Evolutionary conservation across 2,329 filamentous ascomycete genomes (phyloP).

Genomic region (Biscogniauxia marginata): DNA sequence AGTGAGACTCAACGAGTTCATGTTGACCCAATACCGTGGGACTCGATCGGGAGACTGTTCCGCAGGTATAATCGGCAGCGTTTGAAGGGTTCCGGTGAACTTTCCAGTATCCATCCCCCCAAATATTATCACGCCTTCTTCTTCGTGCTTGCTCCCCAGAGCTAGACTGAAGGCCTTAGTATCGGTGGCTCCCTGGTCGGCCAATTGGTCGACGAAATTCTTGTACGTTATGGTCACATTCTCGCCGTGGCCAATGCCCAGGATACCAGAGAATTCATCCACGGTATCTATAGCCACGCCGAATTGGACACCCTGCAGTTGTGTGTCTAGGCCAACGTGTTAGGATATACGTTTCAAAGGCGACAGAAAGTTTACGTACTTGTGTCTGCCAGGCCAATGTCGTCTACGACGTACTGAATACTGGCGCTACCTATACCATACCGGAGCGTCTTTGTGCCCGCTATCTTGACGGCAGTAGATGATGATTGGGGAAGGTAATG

Average conservation of each 20-base stretch:
- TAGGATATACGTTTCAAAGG: slow-evolving; percentile 1
- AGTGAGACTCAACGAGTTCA: slow-evolving; percentile 44
- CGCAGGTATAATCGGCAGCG: slow-evolving; percentile 59
- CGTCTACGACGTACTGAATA: slow-evolving; percentile 50
- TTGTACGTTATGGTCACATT: slow-evolving; percentile 46
- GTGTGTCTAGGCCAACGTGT: slow-evolving; percentile 27
- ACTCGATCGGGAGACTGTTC: slow-evolving; percentile 54
- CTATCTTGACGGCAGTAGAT: slow-evolving; percentile 35
- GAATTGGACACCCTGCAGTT: slow-evolving; percentile 57
- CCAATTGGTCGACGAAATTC: slow-evolving; percentile 53
- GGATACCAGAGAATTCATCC: slow-evolving; percentile 57
- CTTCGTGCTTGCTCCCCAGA: slow-evolving; percentile 59
- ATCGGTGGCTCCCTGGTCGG: slow-evolving; percentile 51
- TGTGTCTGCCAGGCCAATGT: slow-evolving; percentile 42
- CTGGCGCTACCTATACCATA: slow-evolving; percentile 54
- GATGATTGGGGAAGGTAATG: slow-evolving; percentile 44
- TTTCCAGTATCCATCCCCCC: slow-evolving; percentile 66
- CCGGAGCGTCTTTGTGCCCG: slow-evolving; percentile 39
- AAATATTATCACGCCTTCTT: slow-evolving; percentile 64
- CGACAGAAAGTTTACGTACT: slow-evolving; percentile 16
- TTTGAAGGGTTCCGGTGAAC: slow-evolving; percentile 57
- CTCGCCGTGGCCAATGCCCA: slow-evolving; percentile 71
- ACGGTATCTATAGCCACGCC: slow-evolving; percentile 56
- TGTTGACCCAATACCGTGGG: slow-evolving; percentile 51
- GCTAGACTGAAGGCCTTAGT: slow-evolving; percentile 66